A percentile compares a stretch with the other conserved stretches of the same genome.
Conservation (phyloP, 306 rosid species). For the Amphicarpaea edgeworthii region DNA sequence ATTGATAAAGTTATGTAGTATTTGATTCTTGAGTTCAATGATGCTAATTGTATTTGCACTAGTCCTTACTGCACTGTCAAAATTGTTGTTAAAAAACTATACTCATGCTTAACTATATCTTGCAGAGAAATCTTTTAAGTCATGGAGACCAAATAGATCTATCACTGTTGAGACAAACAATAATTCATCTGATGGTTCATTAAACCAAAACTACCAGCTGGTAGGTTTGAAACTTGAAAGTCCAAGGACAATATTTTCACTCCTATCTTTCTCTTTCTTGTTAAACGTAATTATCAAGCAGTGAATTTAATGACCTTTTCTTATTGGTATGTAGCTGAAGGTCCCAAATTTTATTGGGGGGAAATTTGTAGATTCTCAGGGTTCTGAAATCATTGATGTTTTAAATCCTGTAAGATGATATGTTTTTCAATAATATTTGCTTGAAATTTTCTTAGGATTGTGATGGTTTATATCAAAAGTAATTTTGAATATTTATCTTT, state of each 20-base stretch:
- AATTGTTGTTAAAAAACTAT: slow-evolving; percentile 7
- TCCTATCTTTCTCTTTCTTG: slow-evolving; percentile 26
- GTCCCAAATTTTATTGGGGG: slow-evolving; percentile 82
- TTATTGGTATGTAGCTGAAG: slow-evolving; percentile 61
- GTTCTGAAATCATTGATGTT: slow-evolving; percentile 60
- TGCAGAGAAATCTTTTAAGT: slow-evolving; percentile 69
- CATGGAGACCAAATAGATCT: slow-evolving; percentile 70
- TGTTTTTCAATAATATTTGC: slow-evolving; percentile 19
- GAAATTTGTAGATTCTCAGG: slow-evolving; percentile 60
- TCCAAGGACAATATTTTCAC: slow-evolving; percentile 24
- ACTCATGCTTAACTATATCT: slow-evolving; percentile 14
- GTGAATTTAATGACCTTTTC: slow-evolving; percentile 42
- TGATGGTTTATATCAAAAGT: slow-evolving; percentile 26
- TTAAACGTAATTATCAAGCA: slow-evolving; percentile 23
- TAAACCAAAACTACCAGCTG: slow-evolving; percentile 55
- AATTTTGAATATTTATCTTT: slow-evolving; percentile 44
- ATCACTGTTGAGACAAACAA: slow-evolving; percentile 46
- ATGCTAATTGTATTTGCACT: slow-evolving; percentile 8
- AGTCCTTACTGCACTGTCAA: neutral
- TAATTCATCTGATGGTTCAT: slow-evolving; percentile 43
- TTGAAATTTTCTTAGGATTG: slow-evolving; percentile 28
- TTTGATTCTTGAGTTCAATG: neutral
- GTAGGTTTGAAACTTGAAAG: slow-evolving; percentile 53
- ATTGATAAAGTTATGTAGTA: neutral
- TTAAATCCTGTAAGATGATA: slow-evolving; percentile 69